Evolutionary conservation across 2,329 filamentous ascomycete species (phyloP), one percentile per base, ranked within the genome.

Genomic region (Alternaria postmessia): DNA sequence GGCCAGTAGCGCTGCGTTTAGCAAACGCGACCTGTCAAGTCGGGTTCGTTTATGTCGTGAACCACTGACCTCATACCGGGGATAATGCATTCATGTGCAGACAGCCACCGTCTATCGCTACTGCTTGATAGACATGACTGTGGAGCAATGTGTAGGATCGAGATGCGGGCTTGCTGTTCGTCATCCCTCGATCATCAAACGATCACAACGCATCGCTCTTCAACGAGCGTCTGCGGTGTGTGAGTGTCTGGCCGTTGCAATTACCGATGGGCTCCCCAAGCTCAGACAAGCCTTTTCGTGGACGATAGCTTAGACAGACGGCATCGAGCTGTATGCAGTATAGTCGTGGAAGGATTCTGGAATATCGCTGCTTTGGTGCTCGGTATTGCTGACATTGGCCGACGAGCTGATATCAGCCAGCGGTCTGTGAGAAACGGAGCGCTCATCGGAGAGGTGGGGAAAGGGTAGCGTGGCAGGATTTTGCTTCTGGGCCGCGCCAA

Each of bases 401-500:
- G 39, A 36, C 32, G 51, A 54, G 53, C 61, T 55, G 53, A 28
- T 49, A 51, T 53, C 63, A 62, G 41, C 32, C 14, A 22, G 44
- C 16, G n/a, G 59, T 53, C 61, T 51, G 61, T 62, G 58, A 44
- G 34, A 59, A 52, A 28, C 9, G 43, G 60, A 56, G 52, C 57
- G 42, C 57, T 52, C 18, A 42, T 44, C 38, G 63, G 57, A 54
- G 59, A 47, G 52, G 51, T 49, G 57, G 62, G 48, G 48, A 41
- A 42, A 47, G 56, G 26, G 61, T 51, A 42, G 59, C 52, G 62
- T 42, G 34, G 48, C 62, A 62, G 66, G 64, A 59, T 63, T 71
- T 66, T 70, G 71, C 64, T 58, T 70, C 71, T 71, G 64, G 20
- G 71, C 54, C 69, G 36, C 53, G 34, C 36, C 57, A 65, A 59